Percentiles rank a stretch among this genome's conserved stretches.
These are phyloP conservation scores for Simplicillium sp. DNA, from an alignment of 2,329 filamentous ascomycete genomes.

Conservation along the genomic window DNA sequence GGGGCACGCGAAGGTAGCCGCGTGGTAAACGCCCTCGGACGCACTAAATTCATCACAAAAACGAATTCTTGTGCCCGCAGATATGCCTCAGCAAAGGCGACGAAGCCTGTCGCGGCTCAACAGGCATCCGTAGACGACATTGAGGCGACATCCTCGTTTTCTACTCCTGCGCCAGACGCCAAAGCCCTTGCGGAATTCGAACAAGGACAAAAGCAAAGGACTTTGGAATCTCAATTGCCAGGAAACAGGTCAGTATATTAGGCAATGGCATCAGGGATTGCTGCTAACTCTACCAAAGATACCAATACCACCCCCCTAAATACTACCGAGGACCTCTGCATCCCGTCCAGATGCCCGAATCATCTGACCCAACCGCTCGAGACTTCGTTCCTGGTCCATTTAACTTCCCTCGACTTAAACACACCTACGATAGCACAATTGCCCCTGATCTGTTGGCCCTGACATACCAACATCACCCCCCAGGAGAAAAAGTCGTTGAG, in stretches of 20 bases:
- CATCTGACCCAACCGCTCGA: slow-evolving; percentile 79
- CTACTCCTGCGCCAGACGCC: slow-evolving; percentile 28
- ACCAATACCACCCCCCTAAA: slow-evolving; percentile 89
- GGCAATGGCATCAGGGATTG: no score
- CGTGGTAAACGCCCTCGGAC: slow-evolving; percentile 20
- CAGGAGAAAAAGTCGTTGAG: slow-evolving; percentile 52
- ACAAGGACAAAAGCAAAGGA: slow-evolving; percentile 22
- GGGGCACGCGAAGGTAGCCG: slow-evolving; percentile 30
- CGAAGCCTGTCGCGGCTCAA: slow-evolving; percentile 16
- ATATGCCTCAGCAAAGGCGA: slow-evolving; percentile 37
- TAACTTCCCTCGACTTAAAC: slow-evolving; percentile 73
- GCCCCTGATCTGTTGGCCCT: slow-evolving; percentile 82
- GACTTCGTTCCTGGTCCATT: slow-evolving; percentile 88
- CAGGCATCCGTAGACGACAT: slow-evolving; percentile 30
- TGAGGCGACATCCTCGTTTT: slow-evolving; percentile 40
- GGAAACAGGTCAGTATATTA: slow-evolving; percentile 27
- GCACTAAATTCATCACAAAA: slow-evolving; percentile 16
- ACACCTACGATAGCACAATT: slow-evolving; percentile 83
- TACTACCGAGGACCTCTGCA: slow-evolving; percentile 92
- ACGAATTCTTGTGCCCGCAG: slow-evolving; percentile 20
- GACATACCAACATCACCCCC: slow-evolving; percentile 76
- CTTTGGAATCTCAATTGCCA: slow-evolving; percentile 29
- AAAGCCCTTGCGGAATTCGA: slow-evolving; percentile 29
- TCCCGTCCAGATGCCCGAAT: slow-evolving; percentile 80
- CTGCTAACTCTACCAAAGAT: slow-evolving; percentile 42